A percentile compares a stretch with the other conserved stretches of the same genome.
phyloP scores from a whole-genome alignment of 768 basidiomycete genomes.

The Epithele typhae region DNA sequence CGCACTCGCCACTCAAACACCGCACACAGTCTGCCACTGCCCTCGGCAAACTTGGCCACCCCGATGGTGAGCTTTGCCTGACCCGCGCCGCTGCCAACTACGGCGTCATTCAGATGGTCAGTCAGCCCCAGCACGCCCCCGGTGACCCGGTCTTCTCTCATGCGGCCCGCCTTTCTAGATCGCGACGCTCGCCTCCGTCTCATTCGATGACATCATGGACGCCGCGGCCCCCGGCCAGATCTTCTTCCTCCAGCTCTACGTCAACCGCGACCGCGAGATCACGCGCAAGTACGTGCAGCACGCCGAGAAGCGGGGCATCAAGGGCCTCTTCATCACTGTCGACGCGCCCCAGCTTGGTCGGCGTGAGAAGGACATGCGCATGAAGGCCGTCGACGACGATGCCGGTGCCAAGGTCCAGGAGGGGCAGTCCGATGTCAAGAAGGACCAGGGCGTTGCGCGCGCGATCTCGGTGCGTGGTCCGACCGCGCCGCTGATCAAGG shows the following conservation, averaged over 20 bases:
- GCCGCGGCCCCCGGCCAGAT: conserved; percentile 73
- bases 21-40: conserved; percentile 65
- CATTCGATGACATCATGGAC: conserved; percentile 92
- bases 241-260: conserved; percentile 89
- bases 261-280: conserved; percentile 84
- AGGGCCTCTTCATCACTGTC: conserved; percentile 93
- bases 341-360: conserved; percentile 96
- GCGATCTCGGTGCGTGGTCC: conserved; percentile 73
- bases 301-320: conserved; percentile 86
- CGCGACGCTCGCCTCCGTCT: conserved; percentile 93
- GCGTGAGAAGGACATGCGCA: conserved; percentile 69
- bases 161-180: conserved; percentile 47
- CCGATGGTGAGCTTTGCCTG: conserved; percentile 91
- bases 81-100: conserved; percentile 85
- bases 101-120: conserved; percentile 70
- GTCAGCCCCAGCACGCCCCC: neutral
- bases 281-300: conserved; percentile 86
- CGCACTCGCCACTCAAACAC: conserved; percentile 51
- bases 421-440: conserved; percentile 32
- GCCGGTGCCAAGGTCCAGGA: conserved; percentile 52
- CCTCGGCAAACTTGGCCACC: conserved; percentile 91
- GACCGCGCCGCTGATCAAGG: conserved; percentile 15
- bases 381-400: conserved; percentile 42
- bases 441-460: conserved; percentile 69
- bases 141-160: no score